A percentile compares a stretch with the other conserved stretches of the same genome.
Evolutionary conservation across 345 rosid genomes (phyloP).

Genomic region (Psidium guajava): DNA sequence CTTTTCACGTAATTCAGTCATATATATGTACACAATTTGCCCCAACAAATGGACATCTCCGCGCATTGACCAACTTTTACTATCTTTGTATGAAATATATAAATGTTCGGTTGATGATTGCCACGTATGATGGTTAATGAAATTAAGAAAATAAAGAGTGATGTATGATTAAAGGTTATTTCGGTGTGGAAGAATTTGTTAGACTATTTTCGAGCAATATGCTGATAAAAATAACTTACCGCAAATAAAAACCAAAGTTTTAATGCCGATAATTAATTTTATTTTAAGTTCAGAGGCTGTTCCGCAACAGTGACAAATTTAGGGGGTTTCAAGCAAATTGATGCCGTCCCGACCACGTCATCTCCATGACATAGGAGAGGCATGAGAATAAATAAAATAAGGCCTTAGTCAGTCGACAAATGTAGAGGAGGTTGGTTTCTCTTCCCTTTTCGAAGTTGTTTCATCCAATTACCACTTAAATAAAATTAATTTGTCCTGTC

Average conservation of each 20-base stretch:
- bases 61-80: neutral
- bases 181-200: neutral
- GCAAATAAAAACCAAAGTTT: neutral
- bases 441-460: no score
- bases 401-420: no score
- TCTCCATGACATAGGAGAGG: neutral
- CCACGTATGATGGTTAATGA: neutral
- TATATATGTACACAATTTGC: neutral
- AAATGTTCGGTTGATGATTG: neutral
- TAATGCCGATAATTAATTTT: no score
- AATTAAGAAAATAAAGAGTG: neutral
- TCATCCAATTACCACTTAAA: no score
- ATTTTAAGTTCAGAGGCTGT: no score
- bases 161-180: neutral
- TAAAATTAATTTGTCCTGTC: no score
- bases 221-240: neutral
- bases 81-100: no score
- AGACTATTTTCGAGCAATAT: neutral
- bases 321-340: no score
- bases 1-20: neutral
- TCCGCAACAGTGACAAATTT: no score
- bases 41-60: rapidly evolving
- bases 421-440: neutral
- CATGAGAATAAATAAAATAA: no score
- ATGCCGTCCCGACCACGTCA: rapidly evolving